Evolutionary conservation across 1,139 yeast species (phyloP), one percentile per base, ranked within the genome.

Genomic region (Saccharomycopsis crataegensis): DNA sequence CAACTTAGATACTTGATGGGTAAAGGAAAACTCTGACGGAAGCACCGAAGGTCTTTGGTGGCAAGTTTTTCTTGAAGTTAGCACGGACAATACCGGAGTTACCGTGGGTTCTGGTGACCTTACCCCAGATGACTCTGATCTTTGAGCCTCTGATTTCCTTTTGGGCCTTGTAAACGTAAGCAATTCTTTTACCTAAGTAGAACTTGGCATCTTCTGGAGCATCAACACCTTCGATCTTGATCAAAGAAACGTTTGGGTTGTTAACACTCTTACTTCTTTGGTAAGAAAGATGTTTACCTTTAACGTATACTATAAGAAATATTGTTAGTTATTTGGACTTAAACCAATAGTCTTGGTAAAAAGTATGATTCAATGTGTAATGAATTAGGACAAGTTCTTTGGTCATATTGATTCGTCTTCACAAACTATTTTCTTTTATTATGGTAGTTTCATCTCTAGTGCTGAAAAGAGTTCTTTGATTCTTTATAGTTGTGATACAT

Each of bases 41-140:
- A 74, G 99, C 97, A 81, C 99, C 99, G 75, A 93, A 90, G 69
- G 98, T 89, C 88, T 91, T 90, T 70, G 99, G 91, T 77, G 99
- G 99, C 74, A 93, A 86, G 91, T 93, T 93, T 80, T 88, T 85
- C 80, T 88, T 91, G 94, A 93, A 93, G 80, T 83, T 88, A 73
- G 99, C 99, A 81, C 99, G 93, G 69, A 93, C 97, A 67, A 88
- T 80, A 79, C 99, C 99, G 70, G 86, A 80, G 93, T 85, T 88
- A 77, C 99, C 99, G 86, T 93, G 99, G 68, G 97, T 79, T 85
- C 98, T 90, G 79, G 95, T 80, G 69, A 93, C 83, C 79, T 86
- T 86, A 77, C 99, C 99, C 99, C 99, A 93, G 80, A 93, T 90
- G 72, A 94, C 97, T 83, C 99, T 90, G 80, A 93, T 87, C 83